Percentiles rank a stretch among this genome's conserved stretches.
Conservation (phyloP, 176 grass and related monocot species). For the Neostapfia colusana region DNA sequence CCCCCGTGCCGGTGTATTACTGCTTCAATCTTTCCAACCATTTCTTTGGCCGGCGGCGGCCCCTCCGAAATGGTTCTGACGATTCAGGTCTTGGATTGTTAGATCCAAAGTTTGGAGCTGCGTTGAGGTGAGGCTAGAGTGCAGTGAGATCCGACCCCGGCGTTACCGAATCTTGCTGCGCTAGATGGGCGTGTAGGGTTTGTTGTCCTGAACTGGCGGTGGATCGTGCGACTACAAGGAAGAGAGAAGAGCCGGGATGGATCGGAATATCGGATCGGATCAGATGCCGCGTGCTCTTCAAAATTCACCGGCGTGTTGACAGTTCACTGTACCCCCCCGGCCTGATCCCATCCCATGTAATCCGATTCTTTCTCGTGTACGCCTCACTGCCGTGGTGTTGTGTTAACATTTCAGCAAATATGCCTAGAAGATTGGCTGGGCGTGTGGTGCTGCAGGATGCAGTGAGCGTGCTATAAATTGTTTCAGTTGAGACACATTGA, state of each 20-base stretch:
- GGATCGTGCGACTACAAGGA: not conserved
- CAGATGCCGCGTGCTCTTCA: not conserved
- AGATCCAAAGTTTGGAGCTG: not conserved
- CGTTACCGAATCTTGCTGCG: constrained; percentile 19
- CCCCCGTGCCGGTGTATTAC: not conserved
- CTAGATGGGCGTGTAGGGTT: constrained; percentile 13
- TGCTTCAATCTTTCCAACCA: not conserved
- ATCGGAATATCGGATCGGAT: constrained; percentile 15
- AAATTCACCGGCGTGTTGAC: too few species aligned
- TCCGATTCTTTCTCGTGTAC: not conserved
- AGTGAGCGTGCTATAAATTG: not conserved
- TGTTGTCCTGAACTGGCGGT: not conserved
- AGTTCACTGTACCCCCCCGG: not conserved
- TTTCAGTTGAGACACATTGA: not conserved
- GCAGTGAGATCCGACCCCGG: constrained; percentile 12
- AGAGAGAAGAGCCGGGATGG: not conserved
- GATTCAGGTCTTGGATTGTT: not conserved
- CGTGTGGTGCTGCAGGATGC: not conserved
- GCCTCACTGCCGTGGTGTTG: not conserved
- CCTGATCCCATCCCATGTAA: not conserved
- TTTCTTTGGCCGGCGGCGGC: not conserved
- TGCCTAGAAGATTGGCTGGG: not conserved
- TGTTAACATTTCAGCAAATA: not conserved
- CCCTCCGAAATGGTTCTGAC: not conserved
- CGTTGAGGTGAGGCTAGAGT: too few species aligned